Base-by-base conservation (phyloP, 2,329 filamentous ascomycete species). In the Epichloe festucae region DNA sequence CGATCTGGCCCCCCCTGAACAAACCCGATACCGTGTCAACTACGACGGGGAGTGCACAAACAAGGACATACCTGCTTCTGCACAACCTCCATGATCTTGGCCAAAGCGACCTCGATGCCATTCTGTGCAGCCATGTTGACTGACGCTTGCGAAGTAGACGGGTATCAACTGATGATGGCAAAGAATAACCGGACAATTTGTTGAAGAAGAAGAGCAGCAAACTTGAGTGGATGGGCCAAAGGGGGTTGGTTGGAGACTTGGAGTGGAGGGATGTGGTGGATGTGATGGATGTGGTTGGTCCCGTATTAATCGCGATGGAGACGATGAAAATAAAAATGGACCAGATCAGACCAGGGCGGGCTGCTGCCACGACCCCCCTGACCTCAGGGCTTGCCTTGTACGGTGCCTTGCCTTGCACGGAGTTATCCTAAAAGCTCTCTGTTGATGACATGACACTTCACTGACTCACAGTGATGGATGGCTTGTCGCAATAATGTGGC, bases 31-130 rank as follows among this genome's bases (percentile, higher is more conserved):
- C 44, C 51, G 51, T 47, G 51, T 47, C 51, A 46, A 41, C n/a
- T 46, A 38, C 27, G 27, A 31, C 27, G 27, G 27, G 27, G 27
- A 34, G 43, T 17, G 27, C 36, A 12, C 39, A 42, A 38, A 17
- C 27, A 46, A 27, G 19, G 19, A 48, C 55, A 49, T 53, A 58
- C 56, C 55, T 58, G 56, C 50, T 57, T 57, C 53, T 57, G 55
- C 45, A 58, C 56, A 35, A 56, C 54, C 27, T 55, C 50, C 55
- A 58, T 57, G 19, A 58, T 58, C 45, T 55, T 56, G 52, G 54
- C 56, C 54, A 58, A 27, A 35, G 55, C 53, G 42, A 49, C 49
- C 54, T 58, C 56, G 43, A 58, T 51, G 41, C 56, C 54, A 38
- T 46, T 54, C 51, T 52, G 45, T 7, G 52, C 49, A 49, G 56